phyloP scores from a whole-genome alignment of 2,329 filamentous ascomycete species.

The Nemania sp. region DNA sequence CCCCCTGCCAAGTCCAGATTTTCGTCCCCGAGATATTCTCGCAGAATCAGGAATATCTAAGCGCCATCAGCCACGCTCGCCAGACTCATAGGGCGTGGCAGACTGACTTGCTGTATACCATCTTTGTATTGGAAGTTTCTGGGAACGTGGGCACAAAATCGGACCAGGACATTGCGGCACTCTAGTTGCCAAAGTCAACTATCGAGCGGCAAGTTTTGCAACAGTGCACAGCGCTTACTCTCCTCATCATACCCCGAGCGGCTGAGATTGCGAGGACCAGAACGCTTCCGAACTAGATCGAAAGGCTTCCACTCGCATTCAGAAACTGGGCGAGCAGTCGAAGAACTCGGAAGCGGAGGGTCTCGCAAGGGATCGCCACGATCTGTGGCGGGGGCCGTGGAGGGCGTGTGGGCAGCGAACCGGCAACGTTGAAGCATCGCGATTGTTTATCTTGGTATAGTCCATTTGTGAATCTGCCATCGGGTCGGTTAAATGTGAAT shows the following conservation, averaged over 20 bases:
- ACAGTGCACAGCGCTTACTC: slow-evolving; percentile 29
- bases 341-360: too few relatives aligned
- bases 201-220: background rate
- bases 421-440: background rate
- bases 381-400: too few relatives aligned
- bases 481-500: background rate
- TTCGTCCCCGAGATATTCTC: slow-evolving; percentile 51
- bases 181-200: slow-evolving; percentile 37
- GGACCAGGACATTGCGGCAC: slow-evolving; percentile 51
- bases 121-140: slow-evolving; percentile 53
- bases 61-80: slow-evolving; percentile 15
- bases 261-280: slow-evolving; percentile 32
- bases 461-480: background rate
- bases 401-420: too few relatives aligned
- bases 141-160: slow-evolving; percentile 50
- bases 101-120: slow-evolving; percentile 47
- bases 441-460: background rate
- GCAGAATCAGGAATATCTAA: slow-evolving; percentile 48
- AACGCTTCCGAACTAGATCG: slow-evolving; percentile 30
- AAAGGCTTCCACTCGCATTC: slow-evolving; percentile 26
- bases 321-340: slow-evolving; percentile 5
- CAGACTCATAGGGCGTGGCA: background rate
- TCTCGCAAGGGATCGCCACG: background rate
- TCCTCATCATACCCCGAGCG: slow-evolving; percentile 38
- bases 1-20: slow-evolving; percentile 50